phyloP scores from a whole-genome alignment of 768 basidiomycete genomes.

The Leccinum longicurvipes region DNA sequence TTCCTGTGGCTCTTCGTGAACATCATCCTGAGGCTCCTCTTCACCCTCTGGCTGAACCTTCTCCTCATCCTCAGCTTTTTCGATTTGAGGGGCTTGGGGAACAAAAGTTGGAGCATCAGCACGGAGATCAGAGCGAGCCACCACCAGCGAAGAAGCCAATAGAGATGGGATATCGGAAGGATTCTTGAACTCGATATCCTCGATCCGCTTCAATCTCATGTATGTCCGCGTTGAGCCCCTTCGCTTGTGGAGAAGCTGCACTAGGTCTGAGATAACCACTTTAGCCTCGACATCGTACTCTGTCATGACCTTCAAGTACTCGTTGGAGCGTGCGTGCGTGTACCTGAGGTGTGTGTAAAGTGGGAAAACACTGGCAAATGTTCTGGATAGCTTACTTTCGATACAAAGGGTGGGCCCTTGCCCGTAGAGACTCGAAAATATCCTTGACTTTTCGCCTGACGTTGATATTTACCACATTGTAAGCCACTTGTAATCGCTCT shows the following conservation, averaged over 20 bases:
- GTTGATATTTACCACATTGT: slow-evolving; percentile 22
- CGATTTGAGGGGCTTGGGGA: slow-evolving; percentile 1
- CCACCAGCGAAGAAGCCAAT: slow-evolving; percentile 17
- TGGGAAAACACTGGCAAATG: background rate
- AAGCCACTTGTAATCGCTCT: slow-evolving; percentile 12
- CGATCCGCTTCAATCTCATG: slow-evolving; percentile 18
- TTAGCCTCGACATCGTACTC: slow-evolving; percentile 8
- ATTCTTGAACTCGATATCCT: slow-evolving; percentile 29
- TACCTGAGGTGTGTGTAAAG: background rate
- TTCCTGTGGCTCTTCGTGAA: slow-evolving; percentile 13
- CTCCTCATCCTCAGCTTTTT: background rate
- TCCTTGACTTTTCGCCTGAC: slow-evolving; percentile 1
- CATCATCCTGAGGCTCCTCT: background rate
- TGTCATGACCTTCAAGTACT: slow-evolving; percentile 14
- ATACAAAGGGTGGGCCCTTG: slow-evolving; percentile 5
- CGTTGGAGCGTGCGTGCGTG: background rate
- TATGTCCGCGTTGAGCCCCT: background rate
- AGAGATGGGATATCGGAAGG: slow-evolving; percentile 31
- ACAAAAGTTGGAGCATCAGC: slow-evolving; percentile 18
- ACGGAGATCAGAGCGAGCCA: slow-evolving; percentile 13
- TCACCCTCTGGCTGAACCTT: background rate
- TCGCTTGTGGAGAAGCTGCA: slow-evolving; percentile 22
- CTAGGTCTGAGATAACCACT: slow-evolving; percentile 19
- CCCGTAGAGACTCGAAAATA: slow-evolving; percentile 11
- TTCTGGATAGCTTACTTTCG: background rate